Evolutionary conservation across 2,329 filamentous ascomycete genomes (phyloP), one percentile per base, ranked within the genome.

Genomic region (Aspergillus sp.): DNA sequence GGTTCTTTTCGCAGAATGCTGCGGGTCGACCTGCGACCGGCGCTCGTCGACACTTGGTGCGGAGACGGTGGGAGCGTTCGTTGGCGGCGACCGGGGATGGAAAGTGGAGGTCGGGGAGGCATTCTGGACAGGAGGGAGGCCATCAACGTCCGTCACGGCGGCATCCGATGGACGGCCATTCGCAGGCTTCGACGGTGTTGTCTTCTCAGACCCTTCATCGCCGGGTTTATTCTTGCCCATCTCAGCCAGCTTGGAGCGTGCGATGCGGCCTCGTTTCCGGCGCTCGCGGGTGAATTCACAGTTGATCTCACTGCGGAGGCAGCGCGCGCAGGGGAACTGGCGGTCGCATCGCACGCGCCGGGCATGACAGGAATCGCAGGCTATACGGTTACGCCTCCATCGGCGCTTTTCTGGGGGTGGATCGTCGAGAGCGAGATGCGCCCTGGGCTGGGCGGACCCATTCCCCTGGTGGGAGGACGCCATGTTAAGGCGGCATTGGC

Each of bases 361-460:
- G 72, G 96, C 90, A 74, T 97, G 96, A 77, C 93, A 97, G 73
- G 96, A 92, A 76, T 97, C 93, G 77, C 93, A 97, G 19, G 93
- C 93, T 68, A 74, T 71, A 44, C 68, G 68, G 55, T 74, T 75
- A 19, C 72, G 69, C 37, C 70, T 68, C 72, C 72, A 73, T 52
- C 73, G 70, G 56, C 70, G 70, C 51, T 74, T 75, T 33, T 56
- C 59, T 43, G 44, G 25, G 33, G 56, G 55, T 8, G 66, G 59
- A 27, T 64, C 60, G 45, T 53, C 35, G 47, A 62, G 43, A 23
- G 43, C 54, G 58, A 23, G 61, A 59, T 27, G 27, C 27, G 27
- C 47, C 15, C 45, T 49, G 39, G 64, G 59, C 37, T 62, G 65
- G 46, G 54, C 62, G 43, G 70, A 67, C 64, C 66, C 70, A 45